Percentiles rank a stretch among this genome's conserved stretches.
These are phyloP conservation scores for Wickerhamiella sergipiensis DNA, from an alignment of 805 yeast genomes.

Conservation along the genomic window DNA sequence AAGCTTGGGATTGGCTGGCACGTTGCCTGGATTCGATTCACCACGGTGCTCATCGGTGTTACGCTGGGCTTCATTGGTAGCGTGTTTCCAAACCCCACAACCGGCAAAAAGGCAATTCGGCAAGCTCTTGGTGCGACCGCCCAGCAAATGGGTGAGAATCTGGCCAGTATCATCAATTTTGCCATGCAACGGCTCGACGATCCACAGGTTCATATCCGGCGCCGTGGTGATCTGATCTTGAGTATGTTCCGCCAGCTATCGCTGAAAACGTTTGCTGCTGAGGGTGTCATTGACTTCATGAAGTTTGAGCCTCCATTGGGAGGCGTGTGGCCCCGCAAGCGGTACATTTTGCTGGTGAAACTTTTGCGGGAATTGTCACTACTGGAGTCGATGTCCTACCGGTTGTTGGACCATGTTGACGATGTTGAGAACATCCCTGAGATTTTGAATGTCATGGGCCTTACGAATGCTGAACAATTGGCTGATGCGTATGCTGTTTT, in stretches of 20 bases:
- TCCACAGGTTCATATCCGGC: constrained; percentile 14
- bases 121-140: constrained; percentile 17
- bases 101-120: constrained; percentile 23
- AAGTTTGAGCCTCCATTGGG: constrained; percentile 24
- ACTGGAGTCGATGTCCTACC: constrained; percentile 17
- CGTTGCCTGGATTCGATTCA: constrained; percentile 25
- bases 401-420: constrained; percentile 18
- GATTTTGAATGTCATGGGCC: constrained; percentile 18
- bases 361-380: constrained; percentile 18
- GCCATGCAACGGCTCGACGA: constrained; percentile 18
- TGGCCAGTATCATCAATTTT: constrained; percentile 21
- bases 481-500: constrained; percentile 21
- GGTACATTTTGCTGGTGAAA: constrained; percentile 20
- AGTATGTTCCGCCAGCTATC: neutral
- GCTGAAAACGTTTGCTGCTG: constrained; percentile 8
- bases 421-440: constrained; percentile 15
- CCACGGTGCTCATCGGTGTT: constrained; percentile 22
- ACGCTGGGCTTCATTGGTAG: constrained; percentile 22
- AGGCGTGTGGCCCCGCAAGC: constrained; percentile 24
- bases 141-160: constrained; percentile 19
- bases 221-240: constrained; percentile 16
- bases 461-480: constrained; percentile 19
- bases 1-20: constrained; percentile 20
- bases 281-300: constrained; percentile 12
- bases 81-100: constrained; percentile 21